Conservation (phyloP, 768 basidiomycete species). For the Trametes sanguinea region DNA sequence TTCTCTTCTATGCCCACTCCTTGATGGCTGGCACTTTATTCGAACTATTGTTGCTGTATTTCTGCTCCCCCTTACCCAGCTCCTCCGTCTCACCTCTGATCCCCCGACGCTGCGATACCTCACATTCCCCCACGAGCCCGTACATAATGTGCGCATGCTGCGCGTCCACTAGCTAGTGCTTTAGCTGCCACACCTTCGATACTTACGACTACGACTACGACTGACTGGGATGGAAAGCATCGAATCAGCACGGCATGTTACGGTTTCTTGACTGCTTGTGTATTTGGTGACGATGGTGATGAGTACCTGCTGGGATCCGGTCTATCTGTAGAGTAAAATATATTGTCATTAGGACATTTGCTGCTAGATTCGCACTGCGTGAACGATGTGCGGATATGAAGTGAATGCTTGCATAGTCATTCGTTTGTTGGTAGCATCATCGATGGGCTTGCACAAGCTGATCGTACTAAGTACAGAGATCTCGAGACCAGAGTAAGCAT, state of each 20-base stretch:
- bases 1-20: conserved; percentile 36
- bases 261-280: conserved; percentile 20
- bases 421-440: too few species aligned
- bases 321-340: conserved; percentile 20
- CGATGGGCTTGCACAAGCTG: too few species aligned
- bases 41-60: conserved; percentile 23
- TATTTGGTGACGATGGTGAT: conserved; percentile 19
- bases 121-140: conserved; percentile 20
- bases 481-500: too few species aligned
- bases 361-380: neutral
- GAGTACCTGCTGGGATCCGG: conserved; percentile 16
- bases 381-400: neutral
- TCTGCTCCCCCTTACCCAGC: conserved; percentile 7
- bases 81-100: conserved; percentile 35
- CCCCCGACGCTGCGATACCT: conserved; percentile 23
- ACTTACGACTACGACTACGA: conserved; percentile 20
- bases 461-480: too few species aligned
- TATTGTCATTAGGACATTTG: conserved; percentile 14
- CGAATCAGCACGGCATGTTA: conserved; percentile 25
- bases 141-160: conserved; percentile 12
- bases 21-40: conserved; percentile 28
- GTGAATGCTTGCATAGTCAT: neutral
- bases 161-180: conserved; percentile 22
- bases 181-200: conserved; percentile 13
- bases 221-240: conserved; percentile 24